Conservation (phyloP, 1,284 basidiomycete genomes). For the Psilocybe mexicana region DNA sequence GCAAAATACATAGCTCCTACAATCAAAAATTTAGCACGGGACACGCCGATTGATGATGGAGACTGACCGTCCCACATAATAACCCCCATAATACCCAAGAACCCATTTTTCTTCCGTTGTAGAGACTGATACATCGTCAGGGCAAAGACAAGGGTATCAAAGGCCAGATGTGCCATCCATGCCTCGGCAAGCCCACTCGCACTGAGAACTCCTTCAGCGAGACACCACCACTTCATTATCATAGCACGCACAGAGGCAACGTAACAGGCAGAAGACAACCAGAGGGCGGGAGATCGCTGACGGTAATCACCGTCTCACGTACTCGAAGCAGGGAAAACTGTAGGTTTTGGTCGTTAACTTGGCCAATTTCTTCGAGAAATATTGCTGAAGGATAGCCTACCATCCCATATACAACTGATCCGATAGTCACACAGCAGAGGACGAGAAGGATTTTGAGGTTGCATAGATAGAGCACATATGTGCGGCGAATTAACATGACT, state of each 20-base stretch:
- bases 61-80: neutral
- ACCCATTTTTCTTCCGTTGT: neutral
- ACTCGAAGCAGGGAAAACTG: neutral
- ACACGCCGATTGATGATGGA: neutral
- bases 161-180: neutral
- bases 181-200: neutral
- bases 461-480: neutral
- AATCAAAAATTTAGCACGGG: neutral
- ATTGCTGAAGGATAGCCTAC: neutral
- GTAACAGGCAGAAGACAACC: neutral
- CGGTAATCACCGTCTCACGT: neutral
- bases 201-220: neutral
- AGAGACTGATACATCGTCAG: conserved; percentile 1
- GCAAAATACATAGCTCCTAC: conserved; percentile 5
- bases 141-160: conserved; percentile 1
- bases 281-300: neutral
- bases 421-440: neutral
- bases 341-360: neutral
- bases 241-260: neutral
- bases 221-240: neutral
- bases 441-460: neutral
- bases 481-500: conserved; percentile 1
- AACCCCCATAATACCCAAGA: neutral
- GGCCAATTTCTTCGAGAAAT: neutral
- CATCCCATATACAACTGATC: neutral